These are phyloP conservation scores for Macaranga tanarius DNA, from an alignment of 441 rosid species.

Conservation along the genomic window DNA sequence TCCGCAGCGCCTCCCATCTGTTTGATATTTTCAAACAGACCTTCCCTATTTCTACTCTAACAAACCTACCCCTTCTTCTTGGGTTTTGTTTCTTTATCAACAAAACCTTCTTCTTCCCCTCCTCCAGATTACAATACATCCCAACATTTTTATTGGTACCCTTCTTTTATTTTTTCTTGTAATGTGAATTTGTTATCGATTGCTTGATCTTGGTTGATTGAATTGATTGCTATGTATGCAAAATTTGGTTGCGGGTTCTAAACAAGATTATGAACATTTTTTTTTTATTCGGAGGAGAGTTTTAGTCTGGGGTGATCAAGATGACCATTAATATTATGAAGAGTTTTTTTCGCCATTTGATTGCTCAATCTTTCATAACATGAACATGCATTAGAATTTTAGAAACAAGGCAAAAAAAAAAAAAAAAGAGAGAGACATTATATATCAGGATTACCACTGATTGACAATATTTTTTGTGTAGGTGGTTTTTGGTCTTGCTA, in stretches of 20 bases:
- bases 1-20: conserved; percentile 36
- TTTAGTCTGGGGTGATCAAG: no score
- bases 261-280: no score
- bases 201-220: background rate
- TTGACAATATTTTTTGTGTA: background rate
- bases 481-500: conserved; percentile 11
- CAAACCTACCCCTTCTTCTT: background rate
- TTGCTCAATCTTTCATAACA: no score
- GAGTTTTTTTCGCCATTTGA: no score
- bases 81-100: background rate
- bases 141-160: background rate
- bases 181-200: background rate
- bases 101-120: background rate
- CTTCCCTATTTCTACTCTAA: background rate
- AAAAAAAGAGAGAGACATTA: no score
- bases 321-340: no score
- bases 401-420: no score
- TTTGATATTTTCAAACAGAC: conserved; percentile 16
- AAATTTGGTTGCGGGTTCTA: no score
- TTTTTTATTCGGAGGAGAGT: no score
- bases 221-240: no score
- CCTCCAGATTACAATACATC: background rate
- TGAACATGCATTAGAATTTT: no score
- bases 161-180: background rate
- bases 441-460: background rate